Conservation (phyloP, 345 rosid genomes). For the Syzygium oleosum region DNA sequence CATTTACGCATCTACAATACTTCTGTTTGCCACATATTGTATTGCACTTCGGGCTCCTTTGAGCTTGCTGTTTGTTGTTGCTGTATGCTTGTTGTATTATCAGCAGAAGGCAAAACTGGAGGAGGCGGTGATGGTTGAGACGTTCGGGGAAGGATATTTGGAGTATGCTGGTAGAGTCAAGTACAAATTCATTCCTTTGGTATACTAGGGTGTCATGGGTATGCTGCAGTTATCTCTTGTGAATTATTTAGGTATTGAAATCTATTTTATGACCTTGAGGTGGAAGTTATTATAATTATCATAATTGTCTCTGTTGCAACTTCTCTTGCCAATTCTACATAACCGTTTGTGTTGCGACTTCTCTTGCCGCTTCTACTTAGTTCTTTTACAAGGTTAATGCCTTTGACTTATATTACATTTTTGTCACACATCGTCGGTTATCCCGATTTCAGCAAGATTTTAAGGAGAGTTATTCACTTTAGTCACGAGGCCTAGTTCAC, state of each 20-base stretch:
- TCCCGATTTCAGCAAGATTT: not conserved
- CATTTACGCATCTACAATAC: slow-evolving; percentile 67
- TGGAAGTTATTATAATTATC: not conserved
- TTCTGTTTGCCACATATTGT: slow-evolving; percentile 53
- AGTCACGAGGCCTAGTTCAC: not conserved
- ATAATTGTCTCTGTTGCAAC: not conserved
- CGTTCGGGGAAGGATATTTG: slow-evolving; percentile 54
- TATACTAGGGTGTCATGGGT: slow-evolving; percentile 45
- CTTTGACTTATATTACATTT: not conserved
- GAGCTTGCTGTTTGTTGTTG: slow-evolving; percentile 55
- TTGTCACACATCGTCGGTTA: not conserved
- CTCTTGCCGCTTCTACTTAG: not conserved
- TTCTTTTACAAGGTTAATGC: not conserved
- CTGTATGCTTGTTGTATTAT: slow-evolving; percentile 60
- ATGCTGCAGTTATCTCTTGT: slow-evolving; percentile 16
- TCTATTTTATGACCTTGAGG: not conserved
- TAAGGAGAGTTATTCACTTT: not conserved
- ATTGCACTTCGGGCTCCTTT: slow-evolving; percentile 65
- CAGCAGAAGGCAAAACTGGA: slow-evolving; percentile 62
- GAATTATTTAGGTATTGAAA: not conserved
- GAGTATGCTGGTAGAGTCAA: slow-evolving; percentile 68
- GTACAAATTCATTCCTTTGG: slow-evolving; percentile 70
- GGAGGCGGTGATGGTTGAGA: slow-evolving; percentile 69
- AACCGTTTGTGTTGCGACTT: not conserved
- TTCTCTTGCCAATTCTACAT: not conserved